Percentiles rank a stretch among this genome's conserved stretches.
phyloP scores from a whole-genome alignment of 306 rosid species.

The Calophaca sinica region DNA sequence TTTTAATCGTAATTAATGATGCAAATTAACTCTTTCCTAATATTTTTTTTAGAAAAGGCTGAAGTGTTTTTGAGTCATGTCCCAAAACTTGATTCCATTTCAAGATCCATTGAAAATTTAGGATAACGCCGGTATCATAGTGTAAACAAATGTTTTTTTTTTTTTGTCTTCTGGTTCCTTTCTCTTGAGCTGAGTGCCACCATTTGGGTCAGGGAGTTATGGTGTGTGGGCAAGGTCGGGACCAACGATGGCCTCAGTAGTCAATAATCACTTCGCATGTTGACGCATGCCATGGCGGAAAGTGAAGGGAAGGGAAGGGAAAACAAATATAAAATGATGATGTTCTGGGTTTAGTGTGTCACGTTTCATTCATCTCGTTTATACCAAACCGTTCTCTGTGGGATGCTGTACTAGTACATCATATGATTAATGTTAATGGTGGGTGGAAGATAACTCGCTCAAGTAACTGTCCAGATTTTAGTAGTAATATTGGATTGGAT shows the following conservation, averaged over 20 bases:
- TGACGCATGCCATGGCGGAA: constrained; percentile 40
- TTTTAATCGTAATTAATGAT: not conserved
- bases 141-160: not conserved
- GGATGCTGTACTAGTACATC: not conserved
- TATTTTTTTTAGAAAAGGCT: not conserved
- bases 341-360: constrained; percentile 23
- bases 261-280: constrained; percentile 34
- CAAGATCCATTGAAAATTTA: not conserved
- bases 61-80: not conserved
- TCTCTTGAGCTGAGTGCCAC: constrained; percentile 45
- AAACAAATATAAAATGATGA: not conserved
- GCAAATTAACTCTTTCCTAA: not conserved
- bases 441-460: not conserved
- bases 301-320: not conserved
- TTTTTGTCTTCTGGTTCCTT: not conserved
- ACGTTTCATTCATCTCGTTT: not conserved
- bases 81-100: not conserved
- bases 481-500: too few species aligned
- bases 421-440: not conserved
- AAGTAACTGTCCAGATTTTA: not conserved
- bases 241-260: constrained; percentile 14
- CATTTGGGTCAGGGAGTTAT: constrained; percentile 27
- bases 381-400: not conserved
- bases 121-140: not conserved
- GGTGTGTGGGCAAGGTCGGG: constrained; percentile 28